Conservation (phyloP, 2,329 filamentous ascomycete genomes). For the Diaporthe citri region DNA sequence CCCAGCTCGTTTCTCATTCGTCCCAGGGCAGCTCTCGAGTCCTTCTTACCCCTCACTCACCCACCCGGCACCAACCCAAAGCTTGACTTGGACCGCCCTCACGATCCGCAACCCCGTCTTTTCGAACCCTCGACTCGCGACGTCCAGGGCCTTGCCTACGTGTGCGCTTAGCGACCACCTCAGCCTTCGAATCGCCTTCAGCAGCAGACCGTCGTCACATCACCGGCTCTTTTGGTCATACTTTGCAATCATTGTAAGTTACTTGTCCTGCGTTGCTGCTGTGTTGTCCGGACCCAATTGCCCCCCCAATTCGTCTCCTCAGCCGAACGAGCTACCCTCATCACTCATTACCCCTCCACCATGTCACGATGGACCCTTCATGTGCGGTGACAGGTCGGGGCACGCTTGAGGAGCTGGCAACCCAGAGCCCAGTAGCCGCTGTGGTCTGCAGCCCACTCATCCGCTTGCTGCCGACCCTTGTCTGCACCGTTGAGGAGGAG, state of each 20-base stretch:
- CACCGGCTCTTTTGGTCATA: neutral
- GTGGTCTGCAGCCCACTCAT: slow-evolving; percentile 17
- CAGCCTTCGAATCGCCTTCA: neutral
- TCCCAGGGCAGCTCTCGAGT: slow-evolving; percentile 30
- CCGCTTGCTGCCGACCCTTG: slow-evolving; percentile 5
- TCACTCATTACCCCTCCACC: slow-evolving; percentile 25
- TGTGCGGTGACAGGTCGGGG: slow-evolving; percentile 12
- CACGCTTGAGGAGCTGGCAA: slow-evolving; percentile 1
- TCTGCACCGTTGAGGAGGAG: neutral
- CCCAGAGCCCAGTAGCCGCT: slow-evolving; percentile 15
- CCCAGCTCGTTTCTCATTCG: slow-evolving; percentile 19
- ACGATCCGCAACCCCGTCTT: slow-evolving; percentile 24
- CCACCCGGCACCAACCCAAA: slow-evolving; percentile 31
- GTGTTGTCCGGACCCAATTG: slow-evolving; percentile 12
- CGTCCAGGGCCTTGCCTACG: neutral
- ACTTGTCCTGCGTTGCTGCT: neutral
- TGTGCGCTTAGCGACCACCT: neutral
- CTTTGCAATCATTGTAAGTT: slow-evolving; percentile 19
- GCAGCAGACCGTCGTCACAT: neutral
- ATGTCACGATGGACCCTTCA: slow-evolving; percentile 25
- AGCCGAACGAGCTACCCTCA: slow-evolving; percentile 1
- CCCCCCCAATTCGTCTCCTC: neutral
- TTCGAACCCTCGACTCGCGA: slow-evolving; percentile 23
- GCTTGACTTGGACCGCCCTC: slow-evolving; percentile 24
- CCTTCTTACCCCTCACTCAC: slow-evolving; percentile 35